Base-by-base conservation (phyloP, 1,284 basidiomycete species). In the Cerrena zonata region DNA sequence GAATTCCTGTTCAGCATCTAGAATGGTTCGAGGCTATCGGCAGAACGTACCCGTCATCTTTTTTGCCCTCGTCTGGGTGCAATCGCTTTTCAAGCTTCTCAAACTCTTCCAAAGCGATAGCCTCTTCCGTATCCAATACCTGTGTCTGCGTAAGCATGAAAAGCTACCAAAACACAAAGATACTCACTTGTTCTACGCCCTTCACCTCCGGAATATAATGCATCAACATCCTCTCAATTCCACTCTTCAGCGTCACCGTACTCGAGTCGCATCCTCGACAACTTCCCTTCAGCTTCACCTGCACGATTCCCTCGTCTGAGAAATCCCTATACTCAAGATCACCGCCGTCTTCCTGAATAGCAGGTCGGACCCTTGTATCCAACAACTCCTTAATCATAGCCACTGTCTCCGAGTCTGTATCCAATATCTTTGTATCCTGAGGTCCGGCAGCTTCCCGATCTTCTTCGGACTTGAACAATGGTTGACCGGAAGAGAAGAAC, bases 341-440 rank as follows among this genome's bases (percentile, higher is more conserved):
- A 2, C 91, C 91, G 0, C 92, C 91, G 54, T 94, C 92, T 65
- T 94, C 92, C 87, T 94, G 93, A 58, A 99, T 98, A 1, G 94
- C 91, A 1, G 96, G 95, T 47, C 96, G 74, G 13, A 99, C 93
- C 4, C 95, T 76, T 0, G 95, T 98, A 66, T 98, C 95, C 51
- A 99, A 73, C 45, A 99, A 67, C 70, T 99, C 95, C 70, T 99
- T 99, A 64, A 99, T 94, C 95, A 99, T 99, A 12, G 92, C 96
- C 2, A 99, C 92, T 1, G 92, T 90, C 67, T 99, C 95, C n/a
- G 89, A 89, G 66, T 99, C 95, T 1, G 89, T 91, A 61, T 98
- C 95, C 36, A 98, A 74, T 57, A 99, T 96, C 50, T 81, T 79
- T n/a, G 94, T 98, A 68, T 99, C 96, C 68, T 94, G 90, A 3